These are phyloP conservation scores for Salix caprea DNA, from an alignment of 345 rosid genomes.

Conservation along the genomic window DNA sequence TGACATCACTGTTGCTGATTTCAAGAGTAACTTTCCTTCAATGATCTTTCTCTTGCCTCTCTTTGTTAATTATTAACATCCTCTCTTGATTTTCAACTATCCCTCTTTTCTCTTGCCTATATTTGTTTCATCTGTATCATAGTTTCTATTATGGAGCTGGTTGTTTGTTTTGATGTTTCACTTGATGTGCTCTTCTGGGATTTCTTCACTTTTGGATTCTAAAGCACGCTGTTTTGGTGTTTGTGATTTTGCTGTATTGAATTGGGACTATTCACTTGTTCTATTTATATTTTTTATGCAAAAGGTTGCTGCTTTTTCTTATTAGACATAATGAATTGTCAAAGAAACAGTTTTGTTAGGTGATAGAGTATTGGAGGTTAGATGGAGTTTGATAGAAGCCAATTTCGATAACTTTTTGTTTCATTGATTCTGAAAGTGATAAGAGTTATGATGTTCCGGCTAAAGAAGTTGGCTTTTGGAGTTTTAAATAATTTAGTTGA, in stretches of 20 bases:
- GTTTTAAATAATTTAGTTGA: too few species aligned
- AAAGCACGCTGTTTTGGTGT: neutral
- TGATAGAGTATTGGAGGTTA: neutral
- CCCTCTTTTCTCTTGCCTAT: neutral
- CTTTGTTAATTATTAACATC: neutral
- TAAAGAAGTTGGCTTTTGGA: neutral
- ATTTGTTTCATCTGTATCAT: neutral
- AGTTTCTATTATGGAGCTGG: too few species aligned
- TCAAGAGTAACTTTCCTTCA: constrained; percentile 40
- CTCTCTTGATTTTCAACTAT: neutral
- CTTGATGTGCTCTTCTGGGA: neutral
- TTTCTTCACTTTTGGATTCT: neutral
- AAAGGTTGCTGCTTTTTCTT: neutral
- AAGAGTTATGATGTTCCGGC: neutral
- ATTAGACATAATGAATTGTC: neutral
- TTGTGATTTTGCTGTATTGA: neutral
- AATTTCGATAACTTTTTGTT: neutral
- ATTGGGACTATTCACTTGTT: neutral
- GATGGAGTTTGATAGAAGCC: neutral
- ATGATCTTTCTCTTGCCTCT: neutral
- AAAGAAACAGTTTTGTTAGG: neutral
- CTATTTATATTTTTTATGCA: neutral
- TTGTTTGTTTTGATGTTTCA: too few species aligned
- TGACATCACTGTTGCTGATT: constrained; percentile 39
- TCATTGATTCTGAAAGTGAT: neutral